Conservation (phyloP, 1,139 yeast species). For the Yamadazyma dendronema region DNA sequence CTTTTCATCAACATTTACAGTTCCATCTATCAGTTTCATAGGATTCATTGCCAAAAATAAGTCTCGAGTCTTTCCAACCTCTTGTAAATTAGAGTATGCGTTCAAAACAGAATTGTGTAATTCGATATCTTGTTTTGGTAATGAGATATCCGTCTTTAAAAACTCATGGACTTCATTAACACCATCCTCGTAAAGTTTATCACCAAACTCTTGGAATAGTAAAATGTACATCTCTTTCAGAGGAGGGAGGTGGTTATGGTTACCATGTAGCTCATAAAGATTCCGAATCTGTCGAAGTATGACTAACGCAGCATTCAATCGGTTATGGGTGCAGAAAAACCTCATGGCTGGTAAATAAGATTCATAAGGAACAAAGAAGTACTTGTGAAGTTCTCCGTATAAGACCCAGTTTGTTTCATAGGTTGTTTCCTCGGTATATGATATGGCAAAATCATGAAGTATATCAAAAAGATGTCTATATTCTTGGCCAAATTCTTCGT, state of each 20-base stretch:
- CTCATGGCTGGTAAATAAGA: constrained; percentile 59
- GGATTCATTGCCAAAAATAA: constrained; percentile 60
- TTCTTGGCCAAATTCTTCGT: constrained; percentile 24
- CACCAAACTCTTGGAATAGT: constrained; percentile 63
- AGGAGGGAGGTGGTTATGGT: constrained; percentile 47
- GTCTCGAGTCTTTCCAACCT: constrained; percentile 58
- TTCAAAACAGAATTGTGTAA: constrained; percentile 64
- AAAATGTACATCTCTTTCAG: constrained; percentile 66
- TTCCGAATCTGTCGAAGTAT: constrained; percentile 64
- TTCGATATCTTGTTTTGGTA: constrained; percentile 54
- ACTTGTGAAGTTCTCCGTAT: constrained; percentile 57
- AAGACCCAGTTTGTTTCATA: constrained; percentile 61
- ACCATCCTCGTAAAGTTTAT: constrained; percentile 62
- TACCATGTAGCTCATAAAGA: constrained; percentile 55
- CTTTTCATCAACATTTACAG: constrained; percentile 52
- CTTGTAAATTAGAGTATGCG: constrained; percentile 65
- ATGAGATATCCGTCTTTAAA: constrained; percentile 61
- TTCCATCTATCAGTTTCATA: constrained; percentile 46
- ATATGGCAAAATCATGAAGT: constrained; percentile 47
- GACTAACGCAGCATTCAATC: constrained; percentile 64
- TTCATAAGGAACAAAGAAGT: constrained; percentile 60
- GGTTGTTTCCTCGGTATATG: constrained; percentile 38
- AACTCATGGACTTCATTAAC: constrained; percentile 64
- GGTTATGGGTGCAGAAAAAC: constrained; percentile 53
- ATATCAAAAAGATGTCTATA: constrained; percentile 35